Percentiles rank a stretch among this genome's conserved stretches.
These are phyloP conservation scores for Debaryomyces nepalensis DNA, from an alignment of 1,139 yeast genomes.

Conservation along the genomic window DNA sequence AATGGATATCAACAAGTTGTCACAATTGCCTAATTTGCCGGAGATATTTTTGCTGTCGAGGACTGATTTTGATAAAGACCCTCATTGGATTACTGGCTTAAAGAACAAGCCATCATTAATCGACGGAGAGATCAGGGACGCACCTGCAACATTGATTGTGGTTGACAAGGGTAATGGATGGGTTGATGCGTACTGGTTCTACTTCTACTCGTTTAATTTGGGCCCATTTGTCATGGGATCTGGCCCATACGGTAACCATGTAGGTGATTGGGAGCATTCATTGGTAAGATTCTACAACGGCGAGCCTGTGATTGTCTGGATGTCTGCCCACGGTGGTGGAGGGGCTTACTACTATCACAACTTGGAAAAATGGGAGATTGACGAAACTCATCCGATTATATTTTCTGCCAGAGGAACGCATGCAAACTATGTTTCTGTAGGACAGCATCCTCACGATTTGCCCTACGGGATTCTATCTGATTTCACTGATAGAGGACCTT, in stretches of 20 bases:
- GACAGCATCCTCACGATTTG: slow-evolving; percentile 93
- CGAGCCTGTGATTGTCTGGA: slow-evolving; percentile 89
- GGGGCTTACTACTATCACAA: slow-evolving; percentile 81
- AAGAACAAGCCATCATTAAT: slow-evolving; percentile 69
- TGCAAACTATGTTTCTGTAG: slow-evolving; percentile 95
- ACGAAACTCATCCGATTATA: slow-evolving; percentile 64
- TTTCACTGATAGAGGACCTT: slow-evolving; percentile 91
- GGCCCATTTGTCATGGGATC: slow-evolving; percentile 98
- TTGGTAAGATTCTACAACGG: slow-evolving; percentile 84
- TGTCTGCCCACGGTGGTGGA: slow-evolving; percentile 99
- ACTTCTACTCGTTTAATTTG: slow-evolving; percentile 88
- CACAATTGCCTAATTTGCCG: slow-evolving; percentile 33
- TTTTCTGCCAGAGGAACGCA: slow-evolving; percentile 96
- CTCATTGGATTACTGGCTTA: slow-evolving; percentile 84
- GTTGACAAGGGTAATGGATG: slow-evolving; percentile 94
- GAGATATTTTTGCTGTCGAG: slow-evolving; percentile 61
- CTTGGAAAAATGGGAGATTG: slow-evolving; percentile 66
- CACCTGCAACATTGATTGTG: slow-evolving; percentile 81
- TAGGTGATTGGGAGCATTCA: slow-evolving; percentile 98
- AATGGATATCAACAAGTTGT: slow-evolving; percentile 45
- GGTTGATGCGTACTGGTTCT: slow-evolving; percentile 95
- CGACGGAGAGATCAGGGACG: slow-evolving; percentile 71
- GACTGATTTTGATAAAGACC: slow-evolving; percentile 73
- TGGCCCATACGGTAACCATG: slow-evolving; percentile 96
- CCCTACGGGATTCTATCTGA: slow-evolving; percentile 91